phyloP scores from a whole-genome alignment of 495 filamentous ascomycete genomes.

The Neurospora sp. region DNA sequence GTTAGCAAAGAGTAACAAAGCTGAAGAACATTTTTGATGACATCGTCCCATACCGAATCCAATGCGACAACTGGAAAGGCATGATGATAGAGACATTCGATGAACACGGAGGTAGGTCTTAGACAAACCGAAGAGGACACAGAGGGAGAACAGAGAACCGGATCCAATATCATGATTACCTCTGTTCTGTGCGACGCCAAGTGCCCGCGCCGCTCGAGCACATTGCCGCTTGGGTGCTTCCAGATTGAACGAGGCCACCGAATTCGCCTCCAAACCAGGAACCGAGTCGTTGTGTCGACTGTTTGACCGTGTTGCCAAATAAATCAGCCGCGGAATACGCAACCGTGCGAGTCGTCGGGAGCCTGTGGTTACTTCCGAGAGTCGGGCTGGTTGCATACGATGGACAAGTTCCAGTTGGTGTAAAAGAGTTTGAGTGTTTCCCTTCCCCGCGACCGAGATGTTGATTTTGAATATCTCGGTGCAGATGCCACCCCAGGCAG shows the following conservation, averaged over 20 bases:
- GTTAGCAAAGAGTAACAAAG: not conserved
- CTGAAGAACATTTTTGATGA: not conserved
- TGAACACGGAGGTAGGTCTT: not conserved
- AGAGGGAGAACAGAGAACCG: not conserved
- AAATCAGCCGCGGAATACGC: not conserved
- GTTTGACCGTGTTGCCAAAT: not conserved
- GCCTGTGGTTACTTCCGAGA: not conserved
- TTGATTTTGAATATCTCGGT: not conserved
- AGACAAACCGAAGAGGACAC: not conserved
- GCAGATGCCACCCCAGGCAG: not conserved
- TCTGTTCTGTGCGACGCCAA: not conserved
- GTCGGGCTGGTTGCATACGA: not conserved
- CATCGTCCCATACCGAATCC: not conserved
- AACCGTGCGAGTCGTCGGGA: not conserved
- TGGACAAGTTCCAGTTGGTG: not conserved
- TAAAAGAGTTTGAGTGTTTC: not conserved
- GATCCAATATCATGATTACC: not conserved
- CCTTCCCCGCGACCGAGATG: not conserved
- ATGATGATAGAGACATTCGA: not conserved
- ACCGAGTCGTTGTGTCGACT: not conserved
- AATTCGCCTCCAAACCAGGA: not conserved
- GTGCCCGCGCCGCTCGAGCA: not conserved
- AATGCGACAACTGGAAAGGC: not conserved
- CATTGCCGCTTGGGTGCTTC: not conserved
- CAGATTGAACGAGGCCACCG: not conserved